Conservation (phyloP, 2,329 filamentous ascomycete genomes). For the Colletotrichum orchidophilum region DNA sequence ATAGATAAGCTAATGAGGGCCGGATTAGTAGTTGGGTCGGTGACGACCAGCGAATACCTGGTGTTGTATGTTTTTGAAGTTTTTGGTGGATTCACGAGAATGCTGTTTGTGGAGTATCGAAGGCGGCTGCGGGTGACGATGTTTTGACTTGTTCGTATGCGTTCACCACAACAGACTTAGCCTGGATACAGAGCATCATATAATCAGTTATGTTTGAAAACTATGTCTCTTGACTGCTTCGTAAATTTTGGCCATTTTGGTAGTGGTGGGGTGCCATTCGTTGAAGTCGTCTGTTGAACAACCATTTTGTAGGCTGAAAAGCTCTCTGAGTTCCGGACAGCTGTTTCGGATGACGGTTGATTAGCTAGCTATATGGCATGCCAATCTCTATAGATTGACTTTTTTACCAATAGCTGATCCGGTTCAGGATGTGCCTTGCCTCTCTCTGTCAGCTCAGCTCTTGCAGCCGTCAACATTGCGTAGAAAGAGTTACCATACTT, state of each 20-base stretch:
- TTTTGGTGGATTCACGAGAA: neutral
- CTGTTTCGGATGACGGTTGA: too few species aligned
- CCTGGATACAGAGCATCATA: neutral
- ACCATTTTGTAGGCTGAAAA: neutral
- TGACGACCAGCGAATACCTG: neutral
- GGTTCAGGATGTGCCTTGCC: too few species aligned
- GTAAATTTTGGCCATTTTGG: neutral
- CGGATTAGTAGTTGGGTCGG: neutral
- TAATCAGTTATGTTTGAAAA: neutral
- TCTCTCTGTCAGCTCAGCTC: neutral
- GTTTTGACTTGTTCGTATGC: neutral
- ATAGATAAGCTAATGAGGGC: neutral
- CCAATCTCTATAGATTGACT: neutral
- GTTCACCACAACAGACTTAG: neutral
- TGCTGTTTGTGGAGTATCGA: neutral
- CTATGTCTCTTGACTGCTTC: neutral
- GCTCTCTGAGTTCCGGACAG: neutral
- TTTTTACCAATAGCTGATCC: neutral
- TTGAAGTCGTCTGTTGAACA: neutral
- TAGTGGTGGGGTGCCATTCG: neutral
- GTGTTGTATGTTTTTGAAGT: neutral
- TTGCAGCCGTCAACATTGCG: neutral
- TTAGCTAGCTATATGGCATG: neutral
- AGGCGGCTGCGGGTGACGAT: neutral
- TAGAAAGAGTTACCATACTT: neutral